A percentile compares a stretch with the other conserved stretches of the same genome.
Evolutionary conservation across 257 asterid genomes (phyloP).

Genomic region (Osmanthus fragrans): DNA sequence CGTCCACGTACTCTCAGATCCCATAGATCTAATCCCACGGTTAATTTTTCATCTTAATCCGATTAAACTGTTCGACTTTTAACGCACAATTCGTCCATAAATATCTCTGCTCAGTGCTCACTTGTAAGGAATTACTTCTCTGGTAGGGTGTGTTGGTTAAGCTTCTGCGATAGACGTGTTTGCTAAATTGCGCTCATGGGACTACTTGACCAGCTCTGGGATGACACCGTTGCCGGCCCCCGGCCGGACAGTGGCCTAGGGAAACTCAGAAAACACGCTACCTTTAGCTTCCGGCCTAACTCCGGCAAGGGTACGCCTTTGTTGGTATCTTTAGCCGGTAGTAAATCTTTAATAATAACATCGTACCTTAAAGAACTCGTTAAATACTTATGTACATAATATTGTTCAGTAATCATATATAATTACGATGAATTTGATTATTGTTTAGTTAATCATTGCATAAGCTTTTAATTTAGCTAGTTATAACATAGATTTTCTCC

Average conservation of each 20-base stretch:
- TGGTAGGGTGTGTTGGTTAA: neutral
- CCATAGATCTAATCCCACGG: conserved; percentile 47
- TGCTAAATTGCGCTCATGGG: conserved; percentile 48
- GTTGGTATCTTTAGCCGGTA: conserved; percentile 36
- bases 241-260: conserved; percentile 88
- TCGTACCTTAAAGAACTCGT: neutral
- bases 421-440: neutral
- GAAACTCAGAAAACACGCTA: conserved; percentile 66
- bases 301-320: conserved; percentile 78
- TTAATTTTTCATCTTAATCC: conserved; percentile 18
- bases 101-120: conserved; percentile 28
- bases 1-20: conserved; percentile 43
- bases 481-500: neutral
- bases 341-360: neutral
- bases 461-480: neutral
- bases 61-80: conserved; percentile 33
- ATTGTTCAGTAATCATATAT: neutral
- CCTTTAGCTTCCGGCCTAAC: conserved; percentile 58
- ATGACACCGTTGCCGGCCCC: conserved; percentile 91
- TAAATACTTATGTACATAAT: neutral
- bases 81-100: conserved; percentile 40
- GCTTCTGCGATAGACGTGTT: neutral
- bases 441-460: neutral
- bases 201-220: conserved; percentile 90
- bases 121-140: neutral